Base-by-base conservation (phyloP, 2,329 filamentous ascomycete species). In the Fusarium tuaranense region DNA sequence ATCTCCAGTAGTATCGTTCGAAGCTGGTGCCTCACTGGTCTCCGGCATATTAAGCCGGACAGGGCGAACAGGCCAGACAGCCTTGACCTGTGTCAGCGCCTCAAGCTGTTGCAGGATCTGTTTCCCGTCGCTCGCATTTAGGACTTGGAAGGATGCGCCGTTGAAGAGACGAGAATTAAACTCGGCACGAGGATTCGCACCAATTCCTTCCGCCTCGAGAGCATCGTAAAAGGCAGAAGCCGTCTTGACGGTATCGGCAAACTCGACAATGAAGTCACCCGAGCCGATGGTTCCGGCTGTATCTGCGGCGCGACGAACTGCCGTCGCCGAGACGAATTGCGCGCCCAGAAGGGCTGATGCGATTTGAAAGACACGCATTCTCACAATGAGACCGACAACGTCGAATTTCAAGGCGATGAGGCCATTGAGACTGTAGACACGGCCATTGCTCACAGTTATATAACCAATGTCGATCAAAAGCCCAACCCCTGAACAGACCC, bases 131-230 rank as follows among this genome's bases (percentile, higher is more conserved):
- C 12, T 61, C 18, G 38, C 38, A 7, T 61, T 61, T 18, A 61
- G n/a, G 6, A 61, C 25, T 38, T 61, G 38, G 36, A 61, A 61
- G 12, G 58, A 61, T 27, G 25, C 58, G 58, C 58, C 58, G 22
- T 34, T 61, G 25, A 61, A 61, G 13, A 61, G 39, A 13, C 58
- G 38, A 8, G 58, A 61, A 32, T 5, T 30, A 18, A 61, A 61
- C 27, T 61, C 58, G 13, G 38, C 13, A 13, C 58, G 20, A 20
- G 38, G 20, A 2, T 18, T 61, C 2, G 39, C 58, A 2, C 16
- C n/a, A 3, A 61, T 30, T 27, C 58, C 58, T 32, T 61, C n/a
- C 2, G 58, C n/a, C 39, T 61, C n/a, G 25, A 61, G 38, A 2
- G 38, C 25, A 25, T 44, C 27, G 25, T 32, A 61, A 22, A 61